Base-by-base conservation (phyloP, 208 protist genomes). In the Acanthamoeba triangularis region DNA sequence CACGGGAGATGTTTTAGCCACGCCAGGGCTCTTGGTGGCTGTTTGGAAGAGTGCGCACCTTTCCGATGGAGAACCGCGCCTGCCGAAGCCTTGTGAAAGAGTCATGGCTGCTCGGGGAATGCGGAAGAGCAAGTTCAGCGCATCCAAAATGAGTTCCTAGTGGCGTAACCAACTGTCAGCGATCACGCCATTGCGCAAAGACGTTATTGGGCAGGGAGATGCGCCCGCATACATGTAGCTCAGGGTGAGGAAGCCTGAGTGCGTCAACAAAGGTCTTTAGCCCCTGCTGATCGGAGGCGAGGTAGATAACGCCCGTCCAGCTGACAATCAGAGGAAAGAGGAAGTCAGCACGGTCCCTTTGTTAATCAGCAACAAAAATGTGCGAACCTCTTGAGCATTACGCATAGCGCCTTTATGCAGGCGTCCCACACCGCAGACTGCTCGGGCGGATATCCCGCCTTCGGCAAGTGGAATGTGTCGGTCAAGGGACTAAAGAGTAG, bases 61-160 rank as follows among this genome's bases (percentile, higher is more conserved):
- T 56, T 63, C 69, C 95, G 93, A 78, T 49, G 63, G 78, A 18
- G 20, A 41, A 56, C 74, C 41, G 20, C 74, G 74, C 74, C 23
- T 94, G 76, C 93, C 59, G 28, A 78, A 82, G 80, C 61, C 88
- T 63, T 49, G 90, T 37, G 41, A 85, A 80, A 44, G n/a, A 11
- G 47, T 61, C 94, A 87, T 95, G 23, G 90, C 82, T 56, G 95
- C 59, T 90, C 74, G 63, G 30, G 72, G 72, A 11, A 97, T 80
- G 61, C 94, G 93, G 88, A 97, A 97, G 35, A 97, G 94, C 65
- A 96, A 63, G 92, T 95, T 94, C 7, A 97, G 49, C 76, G 96
- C 85, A 88, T 97, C 96, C 61, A 97, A 95, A 25, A 95, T 92
- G 18, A 92, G 33, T 33, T 92, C 85, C 85, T 92, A 13, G 4